phyloP scores from a whole-genome alignment of 495 filamentous ascomycete species.

The Penicillium bovifimosum region DNA sequence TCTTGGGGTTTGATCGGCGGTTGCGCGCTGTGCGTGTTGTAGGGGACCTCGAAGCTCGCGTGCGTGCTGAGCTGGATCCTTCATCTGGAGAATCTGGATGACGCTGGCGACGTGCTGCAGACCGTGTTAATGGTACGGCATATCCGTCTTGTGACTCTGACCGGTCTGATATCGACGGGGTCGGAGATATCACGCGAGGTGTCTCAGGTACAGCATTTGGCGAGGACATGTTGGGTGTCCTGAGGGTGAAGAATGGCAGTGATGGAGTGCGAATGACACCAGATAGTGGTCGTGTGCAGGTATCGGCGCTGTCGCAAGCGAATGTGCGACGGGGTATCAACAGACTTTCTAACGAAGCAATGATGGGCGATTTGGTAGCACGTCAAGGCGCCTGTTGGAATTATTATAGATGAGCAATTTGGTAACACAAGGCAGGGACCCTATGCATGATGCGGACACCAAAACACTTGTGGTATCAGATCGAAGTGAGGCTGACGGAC shows the following conservation, averaged over 20 bases:
- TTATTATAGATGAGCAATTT: not conserved
- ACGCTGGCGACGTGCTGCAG: conserved; percentile 50
- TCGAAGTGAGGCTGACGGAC: conserved; percentile 24
- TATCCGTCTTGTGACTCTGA: conserved; percentile 48
- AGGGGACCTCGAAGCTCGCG: not conserved
- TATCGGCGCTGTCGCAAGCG: conserved; percentile 19
- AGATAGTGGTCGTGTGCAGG: conserved; percentile 39
- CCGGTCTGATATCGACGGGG: conserved; percentile 57
- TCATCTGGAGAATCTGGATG: conserved; percentile 41
- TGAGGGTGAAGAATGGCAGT: conserved; percentile 44
- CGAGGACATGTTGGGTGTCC: conserved; percentile 41
- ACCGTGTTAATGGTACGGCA: conserved; percentile 59
- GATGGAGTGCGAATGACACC: conserved; percentile 44
- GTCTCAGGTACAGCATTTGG: conserved; percentile 51
- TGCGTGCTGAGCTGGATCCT: conserved; percentile 9
- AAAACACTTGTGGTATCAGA: not conserved
- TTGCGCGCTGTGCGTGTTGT: conserved; percentile 36
- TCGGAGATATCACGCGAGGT: conserved; percentile 67
- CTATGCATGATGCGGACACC: conserved; percentile 6
- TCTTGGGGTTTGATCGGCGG: conserved; percentile 38
- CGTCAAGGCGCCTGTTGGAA: conserved; percentile 1
- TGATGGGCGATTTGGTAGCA: conserved; percentile 18
- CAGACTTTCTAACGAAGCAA: conserved; percentile 21
- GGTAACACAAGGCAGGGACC: not conserved
- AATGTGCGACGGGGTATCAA: conserved; percentile 19